phyloP scores from a whole-genome alignment of 192 early-diverging fungal genomes.

The Mortierella hygrophila region DNA sequence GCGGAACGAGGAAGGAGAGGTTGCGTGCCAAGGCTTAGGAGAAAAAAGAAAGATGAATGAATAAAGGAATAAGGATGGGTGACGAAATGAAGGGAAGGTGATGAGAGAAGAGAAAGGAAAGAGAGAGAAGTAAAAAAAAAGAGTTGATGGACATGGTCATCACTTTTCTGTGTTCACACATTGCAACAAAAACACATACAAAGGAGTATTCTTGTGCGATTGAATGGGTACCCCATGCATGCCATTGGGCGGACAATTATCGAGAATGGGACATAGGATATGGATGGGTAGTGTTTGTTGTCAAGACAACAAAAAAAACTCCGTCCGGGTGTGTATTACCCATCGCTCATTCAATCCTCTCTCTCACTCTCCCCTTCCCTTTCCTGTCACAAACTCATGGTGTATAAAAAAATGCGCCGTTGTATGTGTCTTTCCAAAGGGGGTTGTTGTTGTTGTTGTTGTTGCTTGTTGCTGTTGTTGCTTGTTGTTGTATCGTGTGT shows the following conservation, averaged over 20 bases:
- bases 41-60: not conserved
- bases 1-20: not conserved
- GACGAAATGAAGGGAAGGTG: not conserved
- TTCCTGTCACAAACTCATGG: not conserved
- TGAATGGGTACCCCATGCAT: too few relatives aligned
- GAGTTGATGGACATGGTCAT: not conserved
- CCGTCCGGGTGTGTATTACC: conserved; percentile 1
- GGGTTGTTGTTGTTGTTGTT: too few relatives aligned
- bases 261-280: too few relatives aligned
- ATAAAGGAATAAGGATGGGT: not conserved
- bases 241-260: too few relatives aligned
- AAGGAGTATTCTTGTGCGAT: too few relatives aligned
- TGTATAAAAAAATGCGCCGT: not conserved
- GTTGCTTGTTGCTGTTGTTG: too few relatives aligned
- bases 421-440: not conserved
- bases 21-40: not conserved
- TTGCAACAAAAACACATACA: too few relatives aligned
- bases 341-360: not conserved
- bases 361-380: too few relatives aligned
- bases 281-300: too few relatives aligned
- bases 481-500: not conserved
- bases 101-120: not conserved
- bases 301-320: not conserved
- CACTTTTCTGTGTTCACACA: too few relatives aligned
- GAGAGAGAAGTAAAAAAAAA: not conserved